These are phyloP conservation scores for Castanospermum australe DNA, from an alignment of 306 rosid species.

Conservation along the genomic window DNA sequence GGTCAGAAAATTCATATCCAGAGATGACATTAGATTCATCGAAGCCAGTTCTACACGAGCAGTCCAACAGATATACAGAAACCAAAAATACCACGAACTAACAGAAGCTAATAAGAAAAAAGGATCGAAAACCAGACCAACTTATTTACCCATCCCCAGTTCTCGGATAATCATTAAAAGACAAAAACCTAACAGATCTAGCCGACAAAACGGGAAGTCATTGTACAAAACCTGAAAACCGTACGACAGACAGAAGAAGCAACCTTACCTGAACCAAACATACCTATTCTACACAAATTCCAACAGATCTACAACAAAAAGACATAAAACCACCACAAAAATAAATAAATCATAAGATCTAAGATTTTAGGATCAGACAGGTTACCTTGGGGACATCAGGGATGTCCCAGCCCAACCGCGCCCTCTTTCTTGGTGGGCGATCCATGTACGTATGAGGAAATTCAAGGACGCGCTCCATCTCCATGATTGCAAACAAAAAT, in stretches of 20 bases:
- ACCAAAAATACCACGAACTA: background rate
- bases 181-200: background rate
- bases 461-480: conserved; percentile 90
- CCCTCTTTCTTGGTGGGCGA: conserved; percentile 90
- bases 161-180: background rate
- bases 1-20: background rate
- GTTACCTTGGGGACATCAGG: conserved; percentile 85
- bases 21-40: background rate
- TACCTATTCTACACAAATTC: conserved; percentile 25
- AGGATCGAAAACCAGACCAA: background rate
- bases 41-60: background rate
- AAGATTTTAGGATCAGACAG: background rate
- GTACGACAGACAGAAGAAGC: background rate
- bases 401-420: conserved; percentile 96
- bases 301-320: conserved; percentile 44
- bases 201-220: background rate
- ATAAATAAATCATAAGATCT: conserved; percentile 45
- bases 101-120: background rate
- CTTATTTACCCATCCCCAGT: background rate
- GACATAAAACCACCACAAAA: conserved; percentile 3
- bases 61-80: background rate
- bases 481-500: conserved; percentile 41
- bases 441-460: conserved; percentile 83
- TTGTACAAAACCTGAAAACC: background rate
- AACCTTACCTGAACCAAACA: conserved; percentile 16